Evolutionary conservation across 345 rosid genomes (phyloP).

Genomic region (Hibiscus trionum): DNA sequence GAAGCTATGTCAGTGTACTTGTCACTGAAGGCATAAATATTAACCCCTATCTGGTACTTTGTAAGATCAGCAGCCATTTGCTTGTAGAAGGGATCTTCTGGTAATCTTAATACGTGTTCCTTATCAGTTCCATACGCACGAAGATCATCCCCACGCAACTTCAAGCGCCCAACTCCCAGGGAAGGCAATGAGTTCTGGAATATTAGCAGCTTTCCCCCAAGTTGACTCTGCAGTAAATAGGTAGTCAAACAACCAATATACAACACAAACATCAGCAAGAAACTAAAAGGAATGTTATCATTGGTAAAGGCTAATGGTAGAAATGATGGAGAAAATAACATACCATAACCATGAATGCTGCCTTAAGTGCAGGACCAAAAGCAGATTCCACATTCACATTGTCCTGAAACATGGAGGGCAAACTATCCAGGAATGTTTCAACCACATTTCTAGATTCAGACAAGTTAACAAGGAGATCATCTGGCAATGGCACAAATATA

Average conservation of each 20-base stretch:
- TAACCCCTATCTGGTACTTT: slow-evolving; percentile 88
- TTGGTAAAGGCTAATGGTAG: slow-evolving; percentile 7
- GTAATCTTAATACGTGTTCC: slow-evolving; percentile 67
- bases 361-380: slow-evolving; percentile 95
- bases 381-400: slow-evolving; percentile 89
- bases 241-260: not conserved
- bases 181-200: slow-evolving; percentile 93
- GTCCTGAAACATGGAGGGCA: slow-evolving; percentile 92
- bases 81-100: slow-evolving; percentile 93
- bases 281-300: slow-evolving; percentile 4
- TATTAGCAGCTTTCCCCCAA: slow-evolving; percentile 89
- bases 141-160: slow-evolving; percentile 93
- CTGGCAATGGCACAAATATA: slow-evolving; percentile 82
- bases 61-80: slow-evolving; percentile 99
- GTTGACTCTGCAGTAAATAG: slow-evolving; percentile 52
- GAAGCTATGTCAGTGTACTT: slow-evolving; percentile 92
- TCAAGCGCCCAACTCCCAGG: slow-evolving; percentile 88
- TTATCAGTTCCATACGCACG: slow-evolving; percentile 94
- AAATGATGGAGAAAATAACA: slow-evolving; percentile 18
- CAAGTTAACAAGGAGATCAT: slow-evolving; percentile 97
- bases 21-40: slow-evolving; percentile 86
- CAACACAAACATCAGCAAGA: slow-evolving; percentile 12
- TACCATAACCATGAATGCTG: slow-evolving; percentile 96
- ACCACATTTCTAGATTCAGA: slow-evolving; percentile 93
- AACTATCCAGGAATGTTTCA: slow-evolving; percentile 82